phyloP scores from a whole-genome alignment of 2,329 filamentous ascomycete genomes.

The Fusarium citri region DNA sequence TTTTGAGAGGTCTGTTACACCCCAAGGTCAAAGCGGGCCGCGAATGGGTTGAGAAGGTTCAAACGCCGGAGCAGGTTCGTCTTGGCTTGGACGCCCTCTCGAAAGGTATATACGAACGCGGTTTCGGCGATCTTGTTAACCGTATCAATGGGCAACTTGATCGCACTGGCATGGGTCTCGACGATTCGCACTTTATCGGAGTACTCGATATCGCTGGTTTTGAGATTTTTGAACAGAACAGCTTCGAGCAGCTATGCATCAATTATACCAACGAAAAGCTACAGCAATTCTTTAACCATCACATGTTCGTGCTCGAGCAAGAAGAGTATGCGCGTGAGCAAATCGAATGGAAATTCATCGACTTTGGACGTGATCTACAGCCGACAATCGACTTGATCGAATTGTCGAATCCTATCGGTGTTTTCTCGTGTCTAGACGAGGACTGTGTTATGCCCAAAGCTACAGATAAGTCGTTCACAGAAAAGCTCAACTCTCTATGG shows the following conservation, averaged over 20 bases:
- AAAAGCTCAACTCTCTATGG: slow-evolving; percentile 97
- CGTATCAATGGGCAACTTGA: slow-evolving; percentile 94
- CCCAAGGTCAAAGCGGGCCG: slow-evolving; percentile 94
- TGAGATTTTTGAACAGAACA: slow-evolving; percentile 98
- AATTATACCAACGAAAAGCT: slow-evolving; percentile 99
- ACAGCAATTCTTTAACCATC: slow-evolving; percentile 99
- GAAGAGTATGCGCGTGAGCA: slow-evolving; percentile 98
- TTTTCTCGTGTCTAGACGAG: slow-evolving; percentile 97
- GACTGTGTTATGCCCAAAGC: slow-evolving; percentile 99
- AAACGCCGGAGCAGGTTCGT: slow-evolving; percentile 95
- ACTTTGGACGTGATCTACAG: slow-evolving; percentile 96
- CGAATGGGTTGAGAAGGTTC: slow-evolving; percentile 98
- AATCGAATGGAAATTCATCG: slow-evolving; percentile 99
- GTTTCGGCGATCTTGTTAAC: slow-evolving; percentile 90
- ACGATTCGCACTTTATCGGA: slow-evolving; percentile 96
- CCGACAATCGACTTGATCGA: slow-evolving; percentile 98
- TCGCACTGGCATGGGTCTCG: slow-evolving; percentile 81
- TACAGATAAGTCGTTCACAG: slow-evolving; percentile 95
- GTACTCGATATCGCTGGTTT: slow-evolving; percentile 99
- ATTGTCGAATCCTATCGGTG: slow-evolving; percentile 94
- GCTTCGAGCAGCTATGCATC: slow-evolving; percentile 98
- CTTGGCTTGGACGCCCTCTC: slow-evolving; percentile 89
- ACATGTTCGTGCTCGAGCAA: slow-evolving; percentile 99
- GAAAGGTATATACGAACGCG: slow-evolving; percentile 97
- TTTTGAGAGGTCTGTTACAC: slow-evolving; percentile 88